These are phyloP conservation scores for Clavispora santaluciae DNA, from an alignment of 805 yeast species.

Conservation along the genomic window DNA sequence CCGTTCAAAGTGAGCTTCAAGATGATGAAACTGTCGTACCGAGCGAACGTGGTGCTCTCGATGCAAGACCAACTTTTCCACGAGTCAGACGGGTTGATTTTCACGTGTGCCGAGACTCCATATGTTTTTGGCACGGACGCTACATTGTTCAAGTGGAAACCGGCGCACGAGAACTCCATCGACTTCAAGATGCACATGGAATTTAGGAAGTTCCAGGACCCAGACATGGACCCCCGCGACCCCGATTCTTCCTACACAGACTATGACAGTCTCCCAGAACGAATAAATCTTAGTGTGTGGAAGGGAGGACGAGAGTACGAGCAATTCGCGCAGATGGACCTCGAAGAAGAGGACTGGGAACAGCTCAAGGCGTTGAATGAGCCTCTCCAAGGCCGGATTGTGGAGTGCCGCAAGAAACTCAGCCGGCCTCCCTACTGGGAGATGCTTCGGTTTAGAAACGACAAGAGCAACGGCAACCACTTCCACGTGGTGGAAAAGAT, in stretches of 20 bases:
- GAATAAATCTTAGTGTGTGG: conserved; percentile 69
- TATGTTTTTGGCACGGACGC: conserved; percentile 87
- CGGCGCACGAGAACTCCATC: conserved; percentile 89
- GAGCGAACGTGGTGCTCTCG: conserved; percentile 68
- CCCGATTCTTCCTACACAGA: conserved; percentile 70
- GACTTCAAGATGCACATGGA: conserved; percentile 73
- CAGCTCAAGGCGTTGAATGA: conserved; percentile 61
- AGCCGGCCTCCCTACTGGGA: conserved; percentile 66
- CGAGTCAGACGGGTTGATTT: conserved; percentile 88
- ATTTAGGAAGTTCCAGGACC: conserved; percentile 56
- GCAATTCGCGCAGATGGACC: conserved; percentile 58
- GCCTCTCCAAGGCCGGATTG: conserved; percentile 85
- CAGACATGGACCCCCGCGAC: conserved; percentile 60
- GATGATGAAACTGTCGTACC: conserved; percentile 80
- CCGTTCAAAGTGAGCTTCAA: conserved; percentile 87
- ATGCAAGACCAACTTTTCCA: conserved; percentile 73
- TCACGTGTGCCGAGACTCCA: conserved; percentile 86
- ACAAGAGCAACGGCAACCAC: conserved; percentile 85
- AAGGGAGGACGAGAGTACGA: conserved; percentile 60
- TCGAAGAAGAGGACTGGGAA: conserved; percentile 78
- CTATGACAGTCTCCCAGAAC: conserved; percentile 72
- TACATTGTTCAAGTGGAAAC: conserved; percentile 91
- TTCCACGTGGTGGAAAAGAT: conserved; percentile 76
- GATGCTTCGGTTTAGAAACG: conserved; percentile 86
- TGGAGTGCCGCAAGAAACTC: conserved; percentile 70